These are phyloP conservation scores for Taphrina deformans DNA, from an alignment of 1,139 yeast genomes.

Conservation along the genomic window DNA sequence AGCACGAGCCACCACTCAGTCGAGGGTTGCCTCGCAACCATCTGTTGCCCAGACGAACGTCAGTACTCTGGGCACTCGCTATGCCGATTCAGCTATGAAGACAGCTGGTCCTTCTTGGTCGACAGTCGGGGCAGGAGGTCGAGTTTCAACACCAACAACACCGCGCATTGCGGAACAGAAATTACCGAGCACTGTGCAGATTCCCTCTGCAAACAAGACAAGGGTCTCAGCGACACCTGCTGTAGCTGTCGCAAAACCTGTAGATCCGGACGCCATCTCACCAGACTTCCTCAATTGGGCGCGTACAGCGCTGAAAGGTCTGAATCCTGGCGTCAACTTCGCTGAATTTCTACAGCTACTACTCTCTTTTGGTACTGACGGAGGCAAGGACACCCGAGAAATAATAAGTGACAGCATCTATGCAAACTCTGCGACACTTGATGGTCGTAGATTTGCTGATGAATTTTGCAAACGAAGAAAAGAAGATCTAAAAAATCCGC, in stretches of 20 bases:
- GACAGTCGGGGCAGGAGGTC: conserved; percentile 26
- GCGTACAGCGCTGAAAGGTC: conserved; percentile 65
- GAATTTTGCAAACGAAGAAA: conserved; percentile 81
- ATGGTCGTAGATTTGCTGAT: conserved; percentile 88
- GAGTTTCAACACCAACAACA: conserved; percentile 43
- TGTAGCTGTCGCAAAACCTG: conserved; percentile 22
- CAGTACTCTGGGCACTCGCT: conserved; percentile 34
- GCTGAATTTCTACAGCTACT: conserved; percentile 79
- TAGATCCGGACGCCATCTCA: conserved; percentile 39
- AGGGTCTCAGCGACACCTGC: conserved; percentile 17
- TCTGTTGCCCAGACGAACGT: conserved; percentile 45
- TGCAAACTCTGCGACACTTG: conserved; percentile 87
- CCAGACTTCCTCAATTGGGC: conserved; percentile 82
- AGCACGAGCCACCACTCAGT: conserved; percentile 36
- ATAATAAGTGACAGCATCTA: conserved; percentile 91
- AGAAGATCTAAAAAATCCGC: conserved; percentile 39
- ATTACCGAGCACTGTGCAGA: conserved; percentile 39
- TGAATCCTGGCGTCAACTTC: conserved; percentile 65
- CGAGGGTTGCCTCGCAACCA: conserved; percentile 37
- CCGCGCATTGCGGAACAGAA: conserved; percentile 42
- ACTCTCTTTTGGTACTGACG: conserved; percentile 65
- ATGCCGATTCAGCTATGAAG: conserved; percentile 37
- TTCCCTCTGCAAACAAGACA: conserved; percentile 38
- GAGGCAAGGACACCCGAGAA: conserved; percentile 66
- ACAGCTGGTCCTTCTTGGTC: conserved; percentile 28